Base-by-base conservation (phyloP, 2,329 filamentous ascomycete species). In the Diaporthe destruens region DNA sequence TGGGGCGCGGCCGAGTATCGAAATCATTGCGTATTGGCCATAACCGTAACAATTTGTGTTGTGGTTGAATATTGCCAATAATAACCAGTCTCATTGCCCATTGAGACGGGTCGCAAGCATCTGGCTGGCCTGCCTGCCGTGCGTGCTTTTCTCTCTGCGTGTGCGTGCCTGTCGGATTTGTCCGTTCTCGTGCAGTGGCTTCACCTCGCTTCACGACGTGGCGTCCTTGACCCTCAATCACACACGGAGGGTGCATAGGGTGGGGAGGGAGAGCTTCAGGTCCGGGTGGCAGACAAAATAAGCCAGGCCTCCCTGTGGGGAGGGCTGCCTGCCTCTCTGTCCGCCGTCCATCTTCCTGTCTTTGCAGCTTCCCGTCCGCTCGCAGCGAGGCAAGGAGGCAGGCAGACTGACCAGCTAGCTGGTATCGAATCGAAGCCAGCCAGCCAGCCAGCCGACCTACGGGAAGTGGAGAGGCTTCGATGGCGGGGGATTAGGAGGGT, bases 261-360 rank as follows among this genome's bases (percentile, higher is more conserved):
- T 34, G 61, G 29, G 25, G 44, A 53, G 47, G 61, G n/a, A 66
- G 61, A 66, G 47, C 61, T 66, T 66, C 61, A 66, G 61, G 61
- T n/a, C 47, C 44, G 6, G 23, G n/a, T 25, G 44, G 49, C 12
- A 49, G 44, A 2, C 32, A 20, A 49, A 34, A 34, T 42, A 34
- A 9, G 18, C 18, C 18, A 23, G 11, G 11, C 25, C 29, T 34
- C 49, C 57, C 59, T 49, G 29, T 18, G 18, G 18, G 18, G 42
- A 29, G 39, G 36, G 18, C 57, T 47, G 16, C 11, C 57, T 47
- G 16, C 11, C 57, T n/a, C 23, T 20, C 39, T 20, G 23, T 44
- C 29, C 2, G 29, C 57, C 20, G 39, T 5, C 11, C 23, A 20
- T 29, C 36, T n/a, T 56, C 20, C 55, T 23, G 34, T 18, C 34